Conservation (phyloP, 257 asterid genomes). For the Cruciata laevipes region DNA sequence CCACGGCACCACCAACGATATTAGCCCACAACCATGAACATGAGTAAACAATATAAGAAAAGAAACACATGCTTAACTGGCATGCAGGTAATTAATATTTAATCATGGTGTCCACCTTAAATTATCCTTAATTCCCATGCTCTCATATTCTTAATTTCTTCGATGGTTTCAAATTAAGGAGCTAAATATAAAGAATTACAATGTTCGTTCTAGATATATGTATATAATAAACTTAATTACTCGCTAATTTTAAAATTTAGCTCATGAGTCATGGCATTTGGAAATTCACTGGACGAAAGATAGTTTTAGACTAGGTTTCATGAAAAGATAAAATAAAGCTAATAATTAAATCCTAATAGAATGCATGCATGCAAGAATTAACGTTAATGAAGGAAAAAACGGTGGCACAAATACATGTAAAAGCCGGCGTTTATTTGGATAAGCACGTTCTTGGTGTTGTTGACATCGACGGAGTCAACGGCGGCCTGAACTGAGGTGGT, state of each 20-base stretch:
- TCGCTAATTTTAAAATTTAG: too few relatives aligned
- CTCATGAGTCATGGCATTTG: too few relatives aligned
- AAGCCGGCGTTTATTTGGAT: slow-evolving; percentile 64
- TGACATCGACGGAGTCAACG: slow-evolving; percentile 55
- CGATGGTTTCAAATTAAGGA: neutral
- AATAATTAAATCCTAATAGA: too few relatives aligned
- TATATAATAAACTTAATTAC: neutral
- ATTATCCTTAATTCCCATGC: neutral
- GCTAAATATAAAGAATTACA: neutral
- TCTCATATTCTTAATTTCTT: neutral
- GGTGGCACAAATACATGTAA: slow-evolving; percentile 40
- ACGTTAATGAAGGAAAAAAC: too few relatives aligned
- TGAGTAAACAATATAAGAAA: neutral
- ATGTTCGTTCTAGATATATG: too few relatives aligned
- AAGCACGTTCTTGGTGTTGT: slow-evolving; percentile 53
- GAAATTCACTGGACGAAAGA: neutral
- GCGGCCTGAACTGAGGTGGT: slow-evolving; percentile 65
- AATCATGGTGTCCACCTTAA: neutral
- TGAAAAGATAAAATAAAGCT: neutral
- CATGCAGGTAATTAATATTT: neutral
- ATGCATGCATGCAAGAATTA: slow-evolving; percentile 15
- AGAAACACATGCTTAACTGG: neutral
- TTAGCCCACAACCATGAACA: neutral
- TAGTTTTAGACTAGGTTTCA: neutral
- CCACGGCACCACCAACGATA: neutral